A percentile compares a stretch with the other conserved stretches of the same genome.
Conservation (phyloP, 2,329 filamentous ascomycete species). For the Trichocomaceae sp. region DNA sequence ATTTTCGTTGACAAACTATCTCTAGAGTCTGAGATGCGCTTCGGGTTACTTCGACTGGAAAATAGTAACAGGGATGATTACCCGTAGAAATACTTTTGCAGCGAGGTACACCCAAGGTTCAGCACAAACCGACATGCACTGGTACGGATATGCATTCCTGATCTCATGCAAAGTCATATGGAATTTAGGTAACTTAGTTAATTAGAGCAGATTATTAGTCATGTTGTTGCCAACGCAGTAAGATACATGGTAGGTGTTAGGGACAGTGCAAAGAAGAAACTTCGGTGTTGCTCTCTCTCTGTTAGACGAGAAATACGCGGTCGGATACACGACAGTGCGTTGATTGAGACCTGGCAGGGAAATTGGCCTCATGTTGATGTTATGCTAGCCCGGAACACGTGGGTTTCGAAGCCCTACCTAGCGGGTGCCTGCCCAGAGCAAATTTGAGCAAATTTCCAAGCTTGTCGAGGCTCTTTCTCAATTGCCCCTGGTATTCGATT, state of each 20-base stretch:
- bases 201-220: slow-evolving; percentile 6
- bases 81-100: not conserved
- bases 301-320: not conserved
- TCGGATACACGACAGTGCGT: too few relatives aligned
- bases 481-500: not conserved
- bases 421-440: not conserved
- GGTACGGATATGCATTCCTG: not conserved
- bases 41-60: not conserved
- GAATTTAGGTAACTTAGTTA: not conserved
- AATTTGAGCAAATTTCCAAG: not conserved
- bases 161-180: not conserved
- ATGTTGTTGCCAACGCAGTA: not conserved
- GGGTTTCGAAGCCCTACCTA: not conserved
- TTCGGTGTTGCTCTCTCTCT: not conserved
- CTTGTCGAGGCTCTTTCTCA: not conserved
- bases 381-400: not conserved
- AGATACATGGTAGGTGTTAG: not conserved
- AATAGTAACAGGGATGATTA: not conserved
- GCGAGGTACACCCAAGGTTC: not conserved
- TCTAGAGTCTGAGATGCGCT: not conserved
- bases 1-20: not conserved
- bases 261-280: not conserved
- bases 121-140: not conserved
- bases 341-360: too few relatives aligned
- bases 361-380: too few relatives aligned